These are phyloP conservation scores for Kluyveromyces nonfermentans DNA, from an alignment of 805 yeast species.

Conservation along the genomic window DNA sequence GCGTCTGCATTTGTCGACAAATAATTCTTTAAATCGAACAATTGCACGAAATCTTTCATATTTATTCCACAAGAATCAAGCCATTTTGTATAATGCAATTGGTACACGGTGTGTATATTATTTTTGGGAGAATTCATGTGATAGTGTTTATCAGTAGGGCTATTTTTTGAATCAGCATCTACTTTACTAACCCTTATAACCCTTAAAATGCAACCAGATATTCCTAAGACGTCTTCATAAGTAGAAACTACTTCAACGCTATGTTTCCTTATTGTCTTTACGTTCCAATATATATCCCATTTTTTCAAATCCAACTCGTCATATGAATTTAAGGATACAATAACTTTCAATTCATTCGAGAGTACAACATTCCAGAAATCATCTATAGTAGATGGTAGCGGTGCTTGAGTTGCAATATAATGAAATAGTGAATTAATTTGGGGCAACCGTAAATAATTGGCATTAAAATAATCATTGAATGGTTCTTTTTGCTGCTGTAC, in stretches of 20 bases:
- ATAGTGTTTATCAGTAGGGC: neutral
- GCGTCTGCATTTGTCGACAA: conserved; percentile 12
- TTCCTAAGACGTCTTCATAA: conserved; percentile 21
- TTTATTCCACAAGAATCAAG: conserved; percentile 69
- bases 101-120: conserved; percentile 41
- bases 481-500: conserved; percentile 4
- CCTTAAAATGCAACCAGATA: conserved; percentile 29
- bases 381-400: conserved; percentile 61
- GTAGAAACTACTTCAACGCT: conserved; percentile 30
- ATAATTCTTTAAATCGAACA: conserved; percentile 26
- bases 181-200: conserved; percentile 19
- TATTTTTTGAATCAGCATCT: neutral
- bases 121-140: neutral
- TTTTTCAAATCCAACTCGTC: conserved; percentile 66
- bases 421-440: conserved; percentile 32
- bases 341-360: conserved; percentile 53
- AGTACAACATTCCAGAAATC: conserved; percentile 86
- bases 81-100: conserved; percentile 74
- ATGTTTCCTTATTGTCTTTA: conserved; percentile 31
- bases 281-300: conserved; percentile 77
- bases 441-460: conserved; percentile 52
- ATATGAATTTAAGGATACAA: conserved; percentile 69
- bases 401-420: conserved; percentile 89
- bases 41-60: conserved; percentile 22
- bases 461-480: conserved; percentile 66